phyloP scores from a whole-genome alignment of 306 rosid genomes.

The Cucumis cinereus region DNA sequence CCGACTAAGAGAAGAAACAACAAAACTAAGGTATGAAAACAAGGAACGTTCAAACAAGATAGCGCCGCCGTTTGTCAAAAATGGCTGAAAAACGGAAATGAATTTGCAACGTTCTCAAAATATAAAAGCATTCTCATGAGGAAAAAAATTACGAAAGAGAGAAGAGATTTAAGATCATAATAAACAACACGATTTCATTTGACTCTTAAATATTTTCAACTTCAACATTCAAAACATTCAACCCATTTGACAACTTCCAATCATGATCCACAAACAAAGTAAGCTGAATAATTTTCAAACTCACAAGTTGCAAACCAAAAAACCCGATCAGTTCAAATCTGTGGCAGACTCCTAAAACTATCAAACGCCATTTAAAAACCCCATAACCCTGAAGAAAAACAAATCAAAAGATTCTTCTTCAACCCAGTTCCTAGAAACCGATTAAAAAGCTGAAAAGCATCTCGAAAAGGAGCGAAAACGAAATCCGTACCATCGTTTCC shows the following conservation, averaged over 20 bases:
- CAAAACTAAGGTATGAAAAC: neutral
- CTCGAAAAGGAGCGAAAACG: neutral
- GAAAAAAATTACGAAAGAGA: neutral
- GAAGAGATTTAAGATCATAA: neutral
- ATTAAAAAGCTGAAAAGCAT: neutral
- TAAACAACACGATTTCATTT: conserved; percentile 1
- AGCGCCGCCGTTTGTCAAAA: neutral
- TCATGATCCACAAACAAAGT: neutral
- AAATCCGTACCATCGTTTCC: neutral
- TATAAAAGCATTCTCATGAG: neutral
- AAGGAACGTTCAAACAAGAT: neutral
- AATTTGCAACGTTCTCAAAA: neutral
- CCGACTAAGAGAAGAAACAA: neutral
- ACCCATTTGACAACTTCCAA: neutral
- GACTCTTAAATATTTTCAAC: neutral
- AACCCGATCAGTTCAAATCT: neutral
- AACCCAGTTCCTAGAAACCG: neutral
- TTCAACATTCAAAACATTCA: neutral
- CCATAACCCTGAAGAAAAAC: neutral
- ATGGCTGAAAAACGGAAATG: neutral
- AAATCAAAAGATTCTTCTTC: neutral
- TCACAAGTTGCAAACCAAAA: neutral
- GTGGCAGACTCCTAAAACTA: neutral
- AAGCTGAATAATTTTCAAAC: neutral
- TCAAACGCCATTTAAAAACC: neutral